Base-by-base conservation (phyloP, 2,329 filamentous ascomycete genomes). In the Penicillium digitatum region DNA sequence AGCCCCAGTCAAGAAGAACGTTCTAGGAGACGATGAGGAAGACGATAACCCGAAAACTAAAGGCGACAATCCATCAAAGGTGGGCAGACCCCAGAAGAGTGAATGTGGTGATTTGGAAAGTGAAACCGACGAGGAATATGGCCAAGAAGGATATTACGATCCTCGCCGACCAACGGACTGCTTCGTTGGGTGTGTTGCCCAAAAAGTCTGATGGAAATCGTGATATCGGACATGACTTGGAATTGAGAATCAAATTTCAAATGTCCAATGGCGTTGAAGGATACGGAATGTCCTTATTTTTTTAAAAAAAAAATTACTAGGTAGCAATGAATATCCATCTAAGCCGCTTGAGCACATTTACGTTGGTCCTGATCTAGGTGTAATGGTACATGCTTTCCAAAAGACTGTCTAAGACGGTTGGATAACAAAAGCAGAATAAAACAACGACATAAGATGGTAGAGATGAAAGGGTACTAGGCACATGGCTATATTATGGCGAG, bases 71-170 rank as follows among this genome's bases (percentile, higher is more conserved):
- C 59, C 38, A 51, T 16, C 34, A 7, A 9, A n/a, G 4, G 45
- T 48, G n/a, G 11, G 29, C 37, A 57, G 51, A 39, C 26, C 54
- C 14, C 31, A 27, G 10, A 60, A 42, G 34, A 50, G 10, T 34
- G 37, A 55, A 18, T 16, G 29, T n/a, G 60, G 61, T 60, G 84
- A 87, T 62, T 85, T 80, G 1, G 87, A 88, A 48, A 86, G 88
- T 59, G 87, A 89, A 63, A 86, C 82, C 2, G 89, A 90, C 67
- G 83, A 88, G 59, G 77, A 86, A 48, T 88, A 89, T 68, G 78
- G 56, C 64, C 54, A 31, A 29, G 49, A 71, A 12, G 74, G 75
- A 7, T 78, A 79, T 61, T 83, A 83, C 66, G 76, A 82, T 65
- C 80, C 81, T 32, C 72, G 72, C 14, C 74, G 70, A 49, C 80